These are phyloP conservation scores for Talaromyces sp. DNA, from an alignment of 2,329 filamentous ascomycete species.

Conservation along the genomic window DNA sequence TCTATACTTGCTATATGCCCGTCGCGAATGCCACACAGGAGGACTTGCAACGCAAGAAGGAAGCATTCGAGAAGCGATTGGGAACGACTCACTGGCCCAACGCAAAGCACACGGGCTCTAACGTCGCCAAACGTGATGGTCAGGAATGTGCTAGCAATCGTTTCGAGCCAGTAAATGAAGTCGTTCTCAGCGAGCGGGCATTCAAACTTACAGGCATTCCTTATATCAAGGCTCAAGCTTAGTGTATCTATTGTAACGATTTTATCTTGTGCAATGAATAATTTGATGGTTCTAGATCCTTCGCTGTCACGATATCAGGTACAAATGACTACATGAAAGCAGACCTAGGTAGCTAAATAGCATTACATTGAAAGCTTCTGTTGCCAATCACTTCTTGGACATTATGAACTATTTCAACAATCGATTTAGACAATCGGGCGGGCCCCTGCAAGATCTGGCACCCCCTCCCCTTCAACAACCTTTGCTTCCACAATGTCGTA, in stretches of 20 bases:
- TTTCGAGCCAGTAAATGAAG: conserved; percentile 39
- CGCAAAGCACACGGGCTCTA: not conserved
- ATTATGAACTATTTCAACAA: not conserved
- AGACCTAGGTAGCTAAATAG: not conserved
- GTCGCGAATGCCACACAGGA: conserved; percentile 33
- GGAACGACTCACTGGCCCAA: conserved; percentile 14
- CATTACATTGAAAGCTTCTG: not conserved
- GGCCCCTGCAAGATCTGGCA: conserved; percentile 38
- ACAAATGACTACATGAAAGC: not conserved
- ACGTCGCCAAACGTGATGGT: not conserved
- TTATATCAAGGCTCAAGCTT: conserved; percentile 31
- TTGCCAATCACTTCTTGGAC: not conserved
- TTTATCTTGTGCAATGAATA: not conserved
- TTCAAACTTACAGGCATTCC: conserved; percentile 50
- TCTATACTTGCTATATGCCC: conserved; percentile 40
- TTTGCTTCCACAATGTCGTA: conserved; percentile 55
- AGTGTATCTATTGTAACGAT: not conserved
- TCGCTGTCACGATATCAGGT: not conserved
- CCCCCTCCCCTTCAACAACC: conserved; percentile 54
- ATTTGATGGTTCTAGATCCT: not conserved
- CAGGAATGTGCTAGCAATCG: not conserved
- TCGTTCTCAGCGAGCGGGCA: conserved; percentile 39
- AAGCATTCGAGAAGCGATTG: conserved; percentile 31
- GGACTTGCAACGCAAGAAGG: conserved; percentile 32
- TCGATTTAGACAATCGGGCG: not conserved